Evolutionary conservation across 495 filamentous ascomycete species (phyloP), one percentile per base, ranked within the genome.

Genomic region (Neurospora sp.): DNA sequence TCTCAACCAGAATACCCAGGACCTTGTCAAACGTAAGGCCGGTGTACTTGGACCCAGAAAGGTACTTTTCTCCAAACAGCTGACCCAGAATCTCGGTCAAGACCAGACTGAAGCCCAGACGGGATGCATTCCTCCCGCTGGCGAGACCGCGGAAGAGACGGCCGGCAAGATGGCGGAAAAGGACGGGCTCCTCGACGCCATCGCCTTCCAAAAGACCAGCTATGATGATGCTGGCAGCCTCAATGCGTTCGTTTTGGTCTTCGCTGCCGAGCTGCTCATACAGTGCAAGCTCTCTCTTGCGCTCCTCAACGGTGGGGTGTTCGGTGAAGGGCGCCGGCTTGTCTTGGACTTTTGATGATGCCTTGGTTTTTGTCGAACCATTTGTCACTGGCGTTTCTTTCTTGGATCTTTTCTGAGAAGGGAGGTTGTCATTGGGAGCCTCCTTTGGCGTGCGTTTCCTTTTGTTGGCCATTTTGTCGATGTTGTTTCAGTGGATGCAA

Each of bases 61-160:
- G 73, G 31, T 82, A 78, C 71, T 84, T 80, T 37, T 82, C 69
- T 2, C 85, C 86, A 75, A 86, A 86, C n/a, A 92, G 77, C 77
- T 91, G 88, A 1, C 85, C 83, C 46, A 96, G 78, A 71, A 97
- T 84, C 81, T 98, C 95, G 0, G 94, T 92, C 74, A 98, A 81
- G 2, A 95, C 94, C 72, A 97, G 84, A 44, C 93, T 96, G 78
- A 96, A 98, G n/a, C 96, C 96, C 71, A 94, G 82, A 37, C 96
- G 87, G 39, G 95, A 93, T 16, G 92, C 94, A 82, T 97, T 97
- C 31, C 93, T 88, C 61, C 94, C 91, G 78, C 94, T 97, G 71
- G 94, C 93, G 37, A 99, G 88, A 44, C 96, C 96, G 65, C 92
- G 89, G 76, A 97, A 92, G 16, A 99, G 85, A 40, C 94, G 83